Evolutionary conservation across 2,329 filamentous ascomycete species (phyloP).

Genomic region (Claviceps sp.): DNA sequence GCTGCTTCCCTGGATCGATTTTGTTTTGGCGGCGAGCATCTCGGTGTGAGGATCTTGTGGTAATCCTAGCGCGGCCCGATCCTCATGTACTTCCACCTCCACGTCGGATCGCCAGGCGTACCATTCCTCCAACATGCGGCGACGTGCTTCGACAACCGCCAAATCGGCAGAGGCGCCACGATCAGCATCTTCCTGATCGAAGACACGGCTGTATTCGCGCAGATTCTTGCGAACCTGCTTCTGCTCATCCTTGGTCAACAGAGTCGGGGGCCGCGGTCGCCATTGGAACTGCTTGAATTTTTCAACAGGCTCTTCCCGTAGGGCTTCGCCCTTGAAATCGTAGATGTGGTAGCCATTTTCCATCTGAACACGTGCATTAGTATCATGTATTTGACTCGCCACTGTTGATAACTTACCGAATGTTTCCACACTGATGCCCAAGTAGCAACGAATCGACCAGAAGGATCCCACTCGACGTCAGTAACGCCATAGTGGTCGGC

Average conservation of each 20-base stretch:
- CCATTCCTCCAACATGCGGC: constrained; percentile 80
- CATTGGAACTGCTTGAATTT: constrained; percentile 97
- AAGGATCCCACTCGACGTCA: constrained; percentile 96
- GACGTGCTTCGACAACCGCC: constrained; percentile 79
- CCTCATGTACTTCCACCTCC: constrained; percentile 57
- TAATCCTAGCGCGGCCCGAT: constrained; percentile 54
- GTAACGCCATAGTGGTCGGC: constrained; percentile 96
- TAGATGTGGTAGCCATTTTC: constrained; percentile 98
- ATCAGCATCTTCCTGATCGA: constrained; percentile 90
- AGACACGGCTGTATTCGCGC: constrained; percentile 85
- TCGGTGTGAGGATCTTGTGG: constrained; percentile 51
- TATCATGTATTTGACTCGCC: background rate
- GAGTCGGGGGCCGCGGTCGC: constrained; percentile 81
- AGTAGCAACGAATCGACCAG: constrained; percentile 83
- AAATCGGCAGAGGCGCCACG: constrained; percentile 89
- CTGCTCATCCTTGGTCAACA: constrained; percentile 93
- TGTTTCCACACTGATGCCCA: constrained; percentile 96
- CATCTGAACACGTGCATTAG: constrained; percentile 47
- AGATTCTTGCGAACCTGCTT: constrained; percentile 97
- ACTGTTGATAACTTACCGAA: constrained; percentile 46
- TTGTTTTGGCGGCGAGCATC: constrained; percentile 43
- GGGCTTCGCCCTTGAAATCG: constrained; percentile 81
- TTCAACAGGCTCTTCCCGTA: constrained; percentile 83
- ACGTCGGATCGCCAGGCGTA: constrained; percentile 65
- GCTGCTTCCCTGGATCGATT: constrained; percentile 35